phyloP scores from a whole-genome alignment of 257 asterid genomes.

The Przewalskia tangutica region DNA sequence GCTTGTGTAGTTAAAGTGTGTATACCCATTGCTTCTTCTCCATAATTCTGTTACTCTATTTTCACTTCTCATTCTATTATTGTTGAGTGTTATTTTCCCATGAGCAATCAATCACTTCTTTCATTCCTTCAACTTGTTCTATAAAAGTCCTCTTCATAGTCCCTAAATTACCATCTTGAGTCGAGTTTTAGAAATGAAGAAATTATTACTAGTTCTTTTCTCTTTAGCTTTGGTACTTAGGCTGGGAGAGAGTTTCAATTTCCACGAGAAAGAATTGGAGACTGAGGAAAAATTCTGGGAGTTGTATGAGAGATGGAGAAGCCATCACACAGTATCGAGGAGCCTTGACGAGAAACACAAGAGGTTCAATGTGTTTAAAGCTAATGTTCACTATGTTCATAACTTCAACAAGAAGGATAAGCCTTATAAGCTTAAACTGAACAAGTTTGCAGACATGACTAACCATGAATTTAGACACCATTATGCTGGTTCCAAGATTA shows the following conservation, averaged over 20 bases:
- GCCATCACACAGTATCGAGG: constrained; percentile 69
- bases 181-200: constrained; percentile 16
- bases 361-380: constrained; percentile 71
- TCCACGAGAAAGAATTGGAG: constrained; percentile 61
- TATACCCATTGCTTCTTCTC: not conserved
- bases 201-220: constrained; percentile 18
- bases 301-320: constrained; percentile 83
- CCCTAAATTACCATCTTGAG: not conserved
- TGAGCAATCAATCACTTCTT: constrained; percentile 14
- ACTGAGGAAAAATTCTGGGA: constrained; percentile 68
- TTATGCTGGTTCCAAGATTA: constrained; percentile 58
- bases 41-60: not conserved
- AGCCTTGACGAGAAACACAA: constrained; percentile 51
- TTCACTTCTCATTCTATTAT: not conserved
- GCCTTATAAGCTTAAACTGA: constrained; percentile 71
- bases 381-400: constrained; percentile 51
- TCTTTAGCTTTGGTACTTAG: constrained; percentile 29
- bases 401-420: constrained; percentile 53
- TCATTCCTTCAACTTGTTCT: constrained; percentile 16
- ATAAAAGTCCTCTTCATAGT: constrained; percentile 31
- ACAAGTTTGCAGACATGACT: constrained; percentile 86
- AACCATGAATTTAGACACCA: constrained; percentile 63
- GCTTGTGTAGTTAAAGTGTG: not conserved
- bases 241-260: constrained; percentile 49
- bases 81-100: constrained; percentile 21